Evolutionary conservation across 2,329 filamentous ascomycete species (phyloP).

Genomic region (Alternaria brassicicola): DNA sequence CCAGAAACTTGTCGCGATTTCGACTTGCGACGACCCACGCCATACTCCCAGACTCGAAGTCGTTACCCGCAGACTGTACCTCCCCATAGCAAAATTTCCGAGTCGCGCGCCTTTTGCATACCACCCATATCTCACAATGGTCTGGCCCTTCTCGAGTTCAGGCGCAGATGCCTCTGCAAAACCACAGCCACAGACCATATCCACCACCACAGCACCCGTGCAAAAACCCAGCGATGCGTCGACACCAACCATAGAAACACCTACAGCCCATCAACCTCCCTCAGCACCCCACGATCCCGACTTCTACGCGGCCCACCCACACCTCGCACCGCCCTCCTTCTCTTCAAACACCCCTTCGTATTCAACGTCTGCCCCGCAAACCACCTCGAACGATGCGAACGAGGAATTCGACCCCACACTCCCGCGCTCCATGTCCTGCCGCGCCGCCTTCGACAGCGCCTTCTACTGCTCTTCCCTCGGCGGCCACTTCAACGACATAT

Average conservation of each 20-base stretch:
- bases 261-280: slow-evolving; percentile 7
- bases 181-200: slow-evolving; percentile 21
- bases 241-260: slow-evolving; percentile 11
- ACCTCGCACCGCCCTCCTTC: slow-evolving; percentile 49
- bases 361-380: slow-evolving; percentile 10
- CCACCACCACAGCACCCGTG: background rate
- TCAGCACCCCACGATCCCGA: slow-evolving; percentile 58
- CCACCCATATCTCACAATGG: slow-evolving; percentile 17
- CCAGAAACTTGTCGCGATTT: background rate
- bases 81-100: background rate
- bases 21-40: background rate
- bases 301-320: slow-evolving; percentile 59
- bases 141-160: slow-evolving; percentile 30
- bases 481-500: slow-evolving; percentile 89
- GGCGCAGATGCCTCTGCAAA: slow-evolving; percentile 19
- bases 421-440: slow-evolving; percentile 85
- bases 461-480: slow-evolving; percentile 93
- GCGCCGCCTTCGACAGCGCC: slow-evolving; percentile 85
- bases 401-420: slow-evolving; percentile 54
- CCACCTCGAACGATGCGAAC: slow-evolving; percentile 6
- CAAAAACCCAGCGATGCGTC: slow-evolving; percentile 17
- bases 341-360: slow-evolving; percentile 17
- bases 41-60: background rate
- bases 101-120: background rate
- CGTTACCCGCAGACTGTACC: no score